Base-by-base conservation (phyloP, 441 rosid genomes). In the Croton setiger region DNA sequence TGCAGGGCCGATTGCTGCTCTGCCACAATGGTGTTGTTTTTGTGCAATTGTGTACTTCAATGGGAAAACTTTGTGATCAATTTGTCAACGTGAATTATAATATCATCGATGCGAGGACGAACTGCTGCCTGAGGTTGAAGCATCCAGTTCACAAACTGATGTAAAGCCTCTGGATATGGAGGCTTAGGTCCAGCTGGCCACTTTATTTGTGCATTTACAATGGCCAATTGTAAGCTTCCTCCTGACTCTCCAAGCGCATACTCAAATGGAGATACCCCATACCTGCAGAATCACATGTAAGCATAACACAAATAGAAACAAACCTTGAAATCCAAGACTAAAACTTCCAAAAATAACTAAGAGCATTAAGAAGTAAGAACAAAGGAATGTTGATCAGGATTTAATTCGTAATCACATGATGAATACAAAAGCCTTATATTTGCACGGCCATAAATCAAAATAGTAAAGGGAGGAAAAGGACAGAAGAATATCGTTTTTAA, bases 241-340 rank as follows among this genome's bases (percentile, higher is more conserved):
- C 96, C 99, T 0, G 99, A 87, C 80, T 96, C 98, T 71, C 96
- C 99, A 39, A 91, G 96, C 10, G 97, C 98, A 64, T 96, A 96
- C 82, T 96, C 98, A 36, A 96, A 96, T 35, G 99, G 99, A 61
- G 98, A 91, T 64, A 82, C 85, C 9, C 98, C 97, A 44, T 91
- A 89, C 98, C 98, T 93, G 76, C 31, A 49, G 63, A 67, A 64
- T 57, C 64, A 62, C 52, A 58, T 9, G 56, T 70, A 23, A 54
- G 31, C 17, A 21, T 63, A 52, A 44, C 48, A n/a, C 14, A 39
- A 5, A 5, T 8, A 37, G 35, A 45, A 3, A 20, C 49, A 23
- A 44, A 23, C 14, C 62, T 2, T 17, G 58, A 78, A 37, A 44
- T 20, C 43, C 21, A 59, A 52, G 20, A 59, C 31, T 27, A 27